A percentile compares a stretch with the other conserved stretches of the same genome.
phyloP scores from a whole-genome alignment of 257 asterid species.

The Thymus quinquecostatus region DNA sequence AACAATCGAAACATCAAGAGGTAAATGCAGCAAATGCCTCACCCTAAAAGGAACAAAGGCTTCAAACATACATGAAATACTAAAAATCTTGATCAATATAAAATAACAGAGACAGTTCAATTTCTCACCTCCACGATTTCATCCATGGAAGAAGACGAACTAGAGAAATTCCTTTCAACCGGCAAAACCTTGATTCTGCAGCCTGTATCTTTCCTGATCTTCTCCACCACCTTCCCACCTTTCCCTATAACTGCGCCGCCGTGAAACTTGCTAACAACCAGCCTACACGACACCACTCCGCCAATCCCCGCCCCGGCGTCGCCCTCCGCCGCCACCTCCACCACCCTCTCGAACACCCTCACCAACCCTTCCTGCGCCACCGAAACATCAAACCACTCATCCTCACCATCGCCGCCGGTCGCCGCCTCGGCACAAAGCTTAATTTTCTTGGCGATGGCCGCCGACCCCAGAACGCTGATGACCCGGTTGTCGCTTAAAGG shows the following conservation, averaged over 20 bases:
- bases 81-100: not conserved
- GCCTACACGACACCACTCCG: slow-evolving; percentile 62
- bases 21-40: slow-evolving; percentile 13
- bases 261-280: slow-evolving; percentile 55
- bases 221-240: slow-evolving; percentile 73
- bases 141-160: slow-evolving; percentile 39
- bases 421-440: slow-evolving; percentile 26
- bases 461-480: slow-evolving; percentile 54
- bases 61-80: not conserved
- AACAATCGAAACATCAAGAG: not conserved
- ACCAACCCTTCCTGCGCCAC: slow-evolving; percentile 78
- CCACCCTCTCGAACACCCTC: slow-evolving; percentile 78
- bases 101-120: not conserved
- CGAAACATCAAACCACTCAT: not conserved
- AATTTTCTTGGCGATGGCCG: slow-evolving; percentile 34
- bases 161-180: slow-evolving; percentile 40
- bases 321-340: slow-evolving; percentile 69
- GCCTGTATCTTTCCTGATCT: slow-evolving; percentile 69
- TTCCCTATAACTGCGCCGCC: slow-evolving; percentile 78
- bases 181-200: slow-evolving; percentile 64
- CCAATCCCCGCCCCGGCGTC: slow-evolving; percentile 39
- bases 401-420: slow-evolving; percentile 29
- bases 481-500: slow-evolving; percentile 53
- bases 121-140: slow-evolving; percentile 75
- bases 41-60: not conserved